Conservation (phyloP, 768 basidiomycete species). For the Albatrellus ellisii region DNA sequence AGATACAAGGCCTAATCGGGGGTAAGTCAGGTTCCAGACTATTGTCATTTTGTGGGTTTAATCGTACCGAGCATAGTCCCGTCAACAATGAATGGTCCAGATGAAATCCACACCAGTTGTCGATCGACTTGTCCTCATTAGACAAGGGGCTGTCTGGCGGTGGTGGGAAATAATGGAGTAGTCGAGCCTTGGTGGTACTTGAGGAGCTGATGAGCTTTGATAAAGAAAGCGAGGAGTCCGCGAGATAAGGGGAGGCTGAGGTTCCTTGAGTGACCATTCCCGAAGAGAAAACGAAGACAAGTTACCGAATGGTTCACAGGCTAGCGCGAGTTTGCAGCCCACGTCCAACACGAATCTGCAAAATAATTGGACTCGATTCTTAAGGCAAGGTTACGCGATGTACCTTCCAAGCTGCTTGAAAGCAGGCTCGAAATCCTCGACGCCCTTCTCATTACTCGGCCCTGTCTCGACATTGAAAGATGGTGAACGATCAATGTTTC, state of each 20-base stretch:
- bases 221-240: slow-evolving; percentile 56
- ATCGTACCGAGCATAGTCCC: slow-evolving; percentile 77
- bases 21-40: neutral
- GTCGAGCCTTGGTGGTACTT: slow-evolving; percentile 80
- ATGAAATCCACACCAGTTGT: slow-evolving; percentile 94
- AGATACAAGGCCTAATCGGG: slow-evolving; percentile 69
- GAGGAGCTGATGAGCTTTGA: slow-evolving; percentile 60
- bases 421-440: slow-evolving; percentile 72
- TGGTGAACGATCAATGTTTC: neutral
- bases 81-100: slow-evolving; percentile 86
- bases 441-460: slow-evolving; percentile 39
- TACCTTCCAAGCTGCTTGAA: slow-evolving; percentile 80
- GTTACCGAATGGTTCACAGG: slow-evolving; percentile 87
- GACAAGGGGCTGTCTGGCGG: slow-evolving; percentile 24
- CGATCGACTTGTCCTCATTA: slow-evolving; percentile 49
- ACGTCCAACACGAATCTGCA: slow-evolving; percentile 67
- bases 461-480: slow-evolving; percentile 30
- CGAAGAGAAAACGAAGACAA: slow-evolving; percentile 4
- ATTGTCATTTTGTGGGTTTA: slow-evolving; percentile 1
- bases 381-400: slow-evolving; percentile 7
- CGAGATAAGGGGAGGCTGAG: slow-evolving; percentile 51
- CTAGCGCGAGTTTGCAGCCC: slow-evolving; percentile 68
- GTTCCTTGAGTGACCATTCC: slow-evolving; percentile 3
- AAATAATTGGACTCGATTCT: slow-evolving; percentile 5
- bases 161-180: slow-evolving; percentile 94